Percentiles rank a stretch among this genome's conserved stretches.
These are phyloP conservation scores for Simplicillium sp. DNA, from an alignment of 2,329 filamentous ascomycete species.

Conservation along the genomic window DNA sequence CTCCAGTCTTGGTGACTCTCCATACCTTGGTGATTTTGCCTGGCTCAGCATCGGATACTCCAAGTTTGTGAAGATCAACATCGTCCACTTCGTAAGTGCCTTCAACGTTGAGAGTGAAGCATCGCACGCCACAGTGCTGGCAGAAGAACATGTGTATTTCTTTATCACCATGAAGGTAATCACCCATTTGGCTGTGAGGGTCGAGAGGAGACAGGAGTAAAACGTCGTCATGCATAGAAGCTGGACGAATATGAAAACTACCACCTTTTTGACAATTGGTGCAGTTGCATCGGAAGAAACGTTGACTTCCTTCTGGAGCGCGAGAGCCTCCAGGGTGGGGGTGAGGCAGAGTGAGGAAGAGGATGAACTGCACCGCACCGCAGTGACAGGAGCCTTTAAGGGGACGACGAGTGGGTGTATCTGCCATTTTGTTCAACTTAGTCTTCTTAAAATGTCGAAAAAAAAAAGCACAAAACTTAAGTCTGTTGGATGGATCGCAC, in stretches of 20 bases:
- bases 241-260: slow-evolving; percentile 33
- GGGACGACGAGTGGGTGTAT: background rate
- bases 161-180: slow-evolving; percentile 25
- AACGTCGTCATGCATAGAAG: slow-evolving; percentile 28
- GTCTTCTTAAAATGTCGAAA: too few species aligned
- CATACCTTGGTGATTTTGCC: slow-evolving; percentile 14
- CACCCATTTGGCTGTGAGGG: slow-evolving; percentile 25
- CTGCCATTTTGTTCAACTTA: too few species aligned
- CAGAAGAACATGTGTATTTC: slow-evolving; percentile 34
- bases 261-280: slow-evolving; percentile 37
- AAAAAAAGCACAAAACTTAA: too few species aligned
- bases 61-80: slow-evolving; percentile 11
- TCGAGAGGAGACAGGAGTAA: slow-evolving; percentile 31
- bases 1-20: slow-evolving; percentile 15
- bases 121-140: slow-evolving; percentile 32
- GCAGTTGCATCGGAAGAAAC: slow-evolving; percentile 34
- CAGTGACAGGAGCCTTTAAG: slow-evolving; percentile 32
- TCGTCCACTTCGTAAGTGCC: slow-evolving; percentile 16
- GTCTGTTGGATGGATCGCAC: too few species aligned
- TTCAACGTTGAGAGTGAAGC: slow-evolving; percentile 27
- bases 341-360: slow-evolving; percentile 28
- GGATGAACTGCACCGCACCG: slow-evolving; percentile 27
- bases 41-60: slow-evolving; percentile 2
- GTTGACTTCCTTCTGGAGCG: background rate
- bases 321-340: background rate